A percentile compares a stretch with the other conserved stretches of the same genome.
phyloP scores from a whole-genome alignment of 2,329 filamentous ascomycete genomes.

The Botryosphaeria agaves region DNA sequence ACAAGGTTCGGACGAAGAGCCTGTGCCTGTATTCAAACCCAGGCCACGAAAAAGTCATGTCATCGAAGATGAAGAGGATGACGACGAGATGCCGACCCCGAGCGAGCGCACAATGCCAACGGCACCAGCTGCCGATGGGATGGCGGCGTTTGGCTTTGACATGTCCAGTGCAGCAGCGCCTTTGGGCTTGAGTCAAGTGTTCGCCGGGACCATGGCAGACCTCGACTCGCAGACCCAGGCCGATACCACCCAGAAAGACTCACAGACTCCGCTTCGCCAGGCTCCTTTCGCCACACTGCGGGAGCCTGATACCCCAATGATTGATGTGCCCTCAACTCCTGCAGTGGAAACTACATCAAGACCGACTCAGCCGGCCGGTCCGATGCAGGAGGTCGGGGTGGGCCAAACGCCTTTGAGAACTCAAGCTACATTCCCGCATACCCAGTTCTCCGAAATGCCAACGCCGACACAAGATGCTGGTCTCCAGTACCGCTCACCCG shows the following conservation, averaged over 20 bases:
- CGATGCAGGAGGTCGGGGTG: no score
- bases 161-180: constrained; percentile 16
- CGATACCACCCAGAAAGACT: constrained; percentile 23
- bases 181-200: constrained; percentile 74
- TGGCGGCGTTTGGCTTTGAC: constrained; percentile 22
- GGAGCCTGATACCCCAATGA: constrained; percentile 1
- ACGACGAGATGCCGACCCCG: constrained; percentile 8
- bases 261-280: constrained; percentile 17
- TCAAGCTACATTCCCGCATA: no score
- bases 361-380: no score
- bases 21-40: constrained; percentile 6
- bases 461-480: constrained; percentile 71
- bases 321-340: no score
- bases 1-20: constrained; percentile 1
- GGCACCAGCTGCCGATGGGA: constrained; percentile 11
- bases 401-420: no score
- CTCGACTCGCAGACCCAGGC: constrained; percentile 24
- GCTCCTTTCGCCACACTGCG: constrained; percentile 14
- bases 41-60: constrained; percentile 13
- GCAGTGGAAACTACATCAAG: no score
- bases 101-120: neutral
- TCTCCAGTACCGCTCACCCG: constrained; percentile 51
- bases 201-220: constrained; percentile 73
- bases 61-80: constrained; percentile 17
- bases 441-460: constrained; percentile 51